Conservation (phyloP, 768 basidiomycete genomes). For the Lactarius psammicola region DNA sequence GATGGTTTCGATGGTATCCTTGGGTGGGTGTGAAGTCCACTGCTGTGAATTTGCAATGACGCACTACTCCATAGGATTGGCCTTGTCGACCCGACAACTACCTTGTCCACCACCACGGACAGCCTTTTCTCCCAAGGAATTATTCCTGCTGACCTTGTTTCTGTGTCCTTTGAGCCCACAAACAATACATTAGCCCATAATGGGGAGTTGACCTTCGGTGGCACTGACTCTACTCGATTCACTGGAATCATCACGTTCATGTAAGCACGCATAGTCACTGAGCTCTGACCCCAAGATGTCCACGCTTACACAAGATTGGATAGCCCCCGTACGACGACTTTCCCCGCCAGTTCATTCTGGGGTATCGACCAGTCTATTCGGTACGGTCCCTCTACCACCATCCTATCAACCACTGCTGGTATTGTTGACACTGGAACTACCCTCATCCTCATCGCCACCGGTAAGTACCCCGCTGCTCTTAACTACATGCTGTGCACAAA, state of each 20-base stretch:
- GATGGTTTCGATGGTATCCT: constrained; percentile 35
- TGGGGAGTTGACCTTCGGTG: constrained; percentile 42
- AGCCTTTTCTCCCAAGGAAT: too few relatives aligned
- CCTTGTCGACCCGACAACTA: too few relatives aligned
- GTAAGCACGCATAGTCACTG: constrained; percentile 24
- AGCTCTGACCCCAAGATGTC: not conserved
- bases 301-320: not conserved
- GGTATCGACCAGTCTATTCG: constrained; percentile 37
- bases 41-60: too few relatives aligned
- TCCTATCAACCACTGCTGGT: too few relatives aligned
- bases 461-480: too few relatives aligned
- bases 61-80: too few relatives aligned
- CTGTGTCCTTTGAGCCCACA: constrained; percentile 38
- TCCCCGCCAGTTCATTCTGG: constrained; percentile 37
- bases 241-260: constrained; percentile 35
- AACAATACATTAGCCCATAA: constrained; percentile 30
- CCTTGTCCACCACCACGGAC: too few relatives aligned
- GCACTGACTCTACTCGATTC: constrained; percentile 35
- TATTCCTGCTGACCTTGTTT: constrained; percentile 34
- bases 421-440: too few relatives aligned
- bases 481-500: too few relatives aligned
- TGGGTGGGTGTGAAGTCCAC: too few relatives aligned
- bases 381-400: constrained; percentile 28
- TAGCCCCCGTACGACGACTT: constrained; percentile 36
- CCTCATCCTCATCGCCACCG: too few relatives aligned